Base-by-base conservation (phyloP, 2,329 filamentous ascomycete species). In the Aspergillus cejpii region DNA sequence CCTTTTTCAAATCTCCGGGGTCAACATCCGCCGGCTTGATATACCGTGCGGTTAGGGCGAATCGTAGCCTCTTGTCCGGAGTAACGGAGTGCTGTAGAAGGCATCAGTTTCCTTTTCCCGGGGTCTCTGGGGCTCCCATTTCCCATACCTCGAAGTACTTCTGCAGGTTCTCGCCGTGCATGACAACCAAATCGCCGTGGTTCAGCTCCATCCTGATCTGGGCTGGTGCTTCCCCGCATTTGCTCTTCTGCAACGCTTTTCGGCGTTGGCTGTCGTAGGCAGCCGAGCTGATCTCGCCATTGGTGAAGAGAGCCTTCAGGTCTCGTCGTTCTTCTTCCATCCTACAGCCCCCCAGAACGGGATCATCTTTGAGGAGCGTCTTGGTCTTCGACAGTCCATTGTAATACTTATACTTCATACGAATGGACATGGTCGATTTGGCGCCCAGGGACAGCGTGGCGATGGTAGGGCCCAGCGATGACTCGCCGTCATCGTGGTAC, bases 401-500 rank as follows among this genome's bases (percentile, higher is more conserved):
- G 31, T 59, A 69, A 53, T 78, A 74, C 39, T 72, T 74, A 1
- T 55, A 53, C 56, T 81, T 81, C 67, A 81, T 72, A 2, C 77
- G 73, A 28, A 80, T 55, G 2, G 55, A 59, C 77, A 81, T 81
- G 0, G 61, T 70, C 0, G 77, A 74, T 6, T 68, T 67, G 0
- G 66, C 67, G 2, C 78, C 78, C 0, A 81, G 64, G 1, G 74
- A 78, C 37, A 78, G 61, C 0, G 77, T 79, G 0, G 74, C 74
- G 33, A 81, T 77, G 0, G 72, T 76, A 0, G 76, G 73, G 0
- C 78, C 78, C 0, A 81, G 69, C 0, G 72, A 73, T 1, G 51
- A 57, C 58, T 81, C 78, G 17, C 78, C 78, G 42, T 81, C 78
- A 52, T 81, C 78, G 55, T 81, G 78, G 56, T 75, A 80, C 62